These are phyloP conservation scores for Cordyceps pruinosa DNA, from an alignment of 2,329 filamentous ascomycete genomes.

Conservation along the genomic window DNA sequence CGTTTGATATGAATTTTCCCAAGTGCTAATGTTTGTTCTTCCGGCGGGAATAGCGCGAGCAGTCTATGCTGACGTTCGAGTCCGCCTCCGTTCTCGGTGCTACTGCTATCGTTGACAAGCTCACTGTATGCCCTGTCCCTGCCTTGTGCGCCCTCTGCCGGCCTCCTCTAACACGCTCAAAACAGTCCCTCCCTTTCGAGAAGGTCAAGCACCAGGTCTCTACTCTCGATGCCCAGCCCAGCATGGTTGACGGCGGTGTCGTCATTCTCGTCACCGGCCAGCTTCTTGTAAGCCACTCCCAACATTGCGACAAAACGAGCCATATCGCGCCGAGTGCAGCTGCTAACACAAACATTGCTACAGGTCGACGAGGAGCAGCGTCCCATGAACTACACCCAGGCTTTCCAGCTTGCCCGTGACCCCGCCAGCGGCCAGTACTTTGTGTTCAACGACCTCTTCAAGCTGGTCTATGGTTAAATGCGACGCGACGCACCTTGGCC, in stretches of 20 bases:
- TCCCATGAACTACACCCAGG: constrained; percentile 86
- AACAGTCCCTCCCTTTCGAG: constrained; percentile 68
- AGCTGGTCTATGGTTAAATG: constrained; percentile 63
- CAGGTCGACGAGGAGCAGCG: constrained; percentile 80
- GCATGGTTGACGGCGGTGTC: constrained; percentile 57
- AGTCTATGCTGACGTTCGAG: constrained; percentile 95
- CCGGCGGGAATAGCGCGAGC: constrained; percentile 53
- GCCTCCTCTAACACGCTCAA: neutral
- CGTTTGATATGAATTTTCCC: neutral
- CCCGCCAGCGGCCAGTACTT: constrained; percentile 59
- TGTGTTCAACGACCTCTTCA: constrained; percentile 93
- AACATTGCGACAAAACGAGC: neutral
- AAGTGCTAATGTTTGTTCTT: neutral
- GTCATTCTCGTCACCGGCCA: constrained; percentile 83
- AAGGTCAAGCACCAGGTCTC: constrained; percentile 72
- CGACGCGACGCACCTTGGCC: neutral
- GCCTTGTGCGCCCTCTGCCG: neutral
- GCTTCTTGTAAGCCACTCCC: constrained; percentile 60
- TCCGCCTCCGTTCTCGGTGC: constrained; percentile 58
- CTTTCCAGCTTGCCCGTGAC: constrained; percentile 76
- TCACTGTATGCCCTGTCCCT: constrained; percentile 51
- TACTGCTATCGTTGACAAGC: constrained; percentile 67
- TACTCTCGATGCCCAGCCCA: constrained; percentile 80
- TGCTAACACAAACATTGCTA: neutral
- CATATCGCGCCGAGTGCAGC: neutral